These are phyloP conservation scores for Alternaria triticina DNA, from an alignment of 2,329 filamentous ascomycete genomes.

Conservation along the genomic window DNA sequence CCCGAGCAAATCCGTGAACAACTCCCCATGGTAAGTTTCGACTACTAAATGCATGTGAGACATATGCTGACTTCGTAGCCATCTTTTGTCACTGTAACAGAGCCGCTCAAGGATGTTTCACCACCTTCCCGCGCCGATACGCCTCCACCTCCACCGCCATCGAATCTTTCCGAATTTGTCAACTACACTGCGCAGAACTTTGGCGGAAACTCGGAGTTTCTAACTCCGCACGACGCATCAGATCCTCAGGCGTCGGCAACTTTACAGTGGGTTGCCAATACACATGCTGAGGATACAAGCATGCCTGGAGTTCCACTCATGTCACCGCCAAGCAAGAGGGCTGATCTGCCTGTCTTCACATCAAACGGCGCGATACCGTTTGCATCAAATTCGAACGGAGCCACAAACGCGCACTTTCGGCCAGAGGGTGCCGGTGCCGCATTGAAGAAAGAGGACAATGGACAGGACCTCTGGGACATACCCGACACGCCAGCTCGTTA, in stretches of 20 bases:
- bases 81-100: conserved; percentile 34
- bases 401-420: not conserved
- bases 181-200: conserved; percentile 37
- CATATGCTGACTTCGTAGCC: conserved; percentile 9
- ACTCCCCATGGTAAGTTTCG: conserved; percentile 29
- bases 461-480: conserved; percentile 53
- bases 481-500: conserved; percentile 51
- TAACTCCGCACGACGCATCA: not conserved
- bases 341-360: conserved; percentile 58
- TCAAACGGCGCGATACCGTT: conserved; percentile 48
- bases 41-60: not conserved
- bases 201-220: conserved; percentile 6
- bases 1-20: conserved; percentile 47
- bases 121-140: conserved; percentile 46
- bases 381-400: conserved; percentile 28
- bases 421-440: conserved; percentile 1
- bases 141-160: conserved; percentile 46
- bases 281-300: conserved; percentile 15
- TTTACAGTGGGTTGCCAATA: conserved; percentile 45
- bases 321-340: conserved; percentile 45
- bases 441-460: conserved; percentile 12
- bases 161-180: conserved; percentile 40
- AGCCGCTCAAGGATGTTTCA: conserved; percentile 25
- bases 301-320: conserved; percentile 19
- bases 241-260: conserved; percentile 24